Conservation (phyloP, 2,329 filamentous ascomycete species). For the Microascus cirrosus region DNA sequence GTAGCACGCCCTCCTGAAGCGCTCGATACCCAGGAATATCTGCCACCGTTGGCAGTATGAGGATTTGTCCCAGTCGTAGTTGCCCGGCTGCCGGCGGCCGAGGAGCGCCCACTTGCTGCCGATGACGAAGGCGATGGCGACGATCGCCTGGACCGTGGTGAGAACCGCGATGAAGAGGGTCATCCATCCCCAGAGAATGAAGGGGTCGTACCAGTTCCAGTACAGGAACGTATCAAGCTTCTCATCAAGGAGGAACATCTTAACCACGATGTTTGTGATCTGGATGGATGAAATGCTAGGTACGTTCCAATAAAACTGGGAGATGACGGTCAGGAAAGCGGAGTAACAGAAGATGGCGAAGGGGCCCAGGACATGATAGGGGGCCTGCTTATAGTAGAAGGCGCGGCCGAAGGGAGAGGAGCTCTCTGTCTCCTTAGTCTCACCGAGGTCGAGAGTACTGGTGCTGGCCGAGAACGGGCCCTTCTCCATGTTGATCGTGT, state of each 20-base stretch:
- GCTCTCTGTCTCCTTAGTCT: conserved; percentile 6
- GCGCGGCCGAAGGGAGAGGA: conserved; percentile 40
- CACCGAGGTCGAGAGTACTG: not conserved
- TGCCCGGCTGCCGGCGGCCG: conserved; percentile 36
- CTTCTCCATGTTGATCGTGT: not conserved
- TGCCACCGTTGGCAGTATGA: conserved; percentile 49
- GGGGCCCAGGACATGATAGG: conserved; percentile 36
- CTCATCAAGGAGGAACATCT: conserved; percentile 13
- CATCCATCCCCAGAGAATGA: conserved; percentile 28
- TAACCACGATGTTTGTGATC: conserved; percentile 19
- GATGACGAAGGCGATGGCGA: conserved; percentile 29
- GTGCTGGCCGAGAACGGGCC: not conserved
- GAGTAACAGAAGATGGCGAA: conserved; percentile 39
- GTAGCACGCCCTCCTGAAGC: conserved; percentile 36
- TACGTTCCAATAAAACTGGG: conserved; percentile 38
- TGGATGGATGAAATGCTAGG: conserved; percentile 35
- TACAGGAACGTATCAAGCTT: conserved; percentile 9
- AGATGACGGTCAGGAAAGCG: conserved; percentile 29
- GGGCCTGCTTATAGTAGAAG: conserved; percentile 38
- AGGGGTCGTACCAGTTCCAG: conserved; percentile 16
- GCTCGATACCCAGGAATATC: conserved; percentile 38
- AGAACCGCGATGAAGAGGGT: conserved; percentile 27
- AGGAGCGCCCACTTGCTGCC: conserved; percentile 39
- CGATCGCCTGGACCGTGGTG: conserved; percentile 26
- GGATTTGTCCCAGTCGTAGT: conserved; percentile 46